Conservation (phyloP, 441 rosid genomes). For the Raphanus hybrid region DNA sequence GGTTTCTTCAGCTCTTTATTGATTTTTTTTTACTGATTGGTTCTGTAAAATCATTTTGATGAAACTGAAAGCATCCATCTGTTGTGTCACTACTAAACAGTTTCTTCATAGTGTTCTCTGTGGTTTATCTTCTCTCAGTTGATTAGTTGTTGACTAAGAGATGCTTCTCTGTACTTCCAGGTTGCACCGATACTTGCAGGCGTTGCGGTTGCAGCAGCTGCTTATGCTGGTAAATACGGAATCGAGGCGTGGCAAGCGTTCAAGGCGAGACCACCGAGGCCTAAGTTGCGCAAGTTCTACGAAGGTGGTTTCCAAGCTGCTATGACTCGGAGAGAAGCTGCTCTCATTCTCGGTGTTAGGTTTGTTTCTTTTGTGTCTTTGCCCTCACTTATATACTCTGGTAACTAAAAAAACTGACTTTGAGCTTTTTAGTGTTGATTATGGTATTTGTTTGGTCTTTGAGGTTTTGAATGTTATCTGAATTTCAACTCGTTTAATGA, state of each 20-base stretch:
- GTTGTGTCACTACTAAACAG: too few relatives aligned
- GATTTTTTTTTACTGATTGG: not conserved
- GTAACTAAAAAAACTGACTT: not conserved
- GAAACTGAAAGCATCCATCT: not conserved
- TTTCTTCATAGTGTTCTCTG: not conserved
- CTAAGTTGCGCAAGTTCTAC: conserved; percentile 56
- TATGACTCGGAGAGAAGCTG: conserved; percentile 72
- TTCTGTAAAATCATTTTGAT: conserved; percentile 7
- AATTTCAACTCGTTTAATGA: too few relatives aligned
- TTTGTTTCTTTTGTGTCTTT: conserved; percentile 29
- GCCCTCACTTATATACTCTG: not conserved
- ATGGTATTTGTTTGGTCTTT: too few relatives aligned
- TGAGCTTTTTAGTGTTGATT: too few relatives aligned
- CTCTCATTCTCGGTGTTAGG: conserved; percentile 76
- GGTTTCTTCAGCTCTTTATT: not conserved
- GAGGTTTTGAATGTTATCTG: too few relatives aligned
- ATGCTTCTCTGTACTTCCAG: conserved; percentile 25
- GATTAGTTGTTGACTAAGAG: not conserved
- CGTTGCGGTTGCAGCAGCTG: conserved; percentile 66
- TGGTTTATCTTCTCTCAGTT: not conserved
- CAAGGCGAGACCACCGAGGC: conserved; percentile 63
- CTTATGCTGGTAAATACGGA: conserved; percentile 69
- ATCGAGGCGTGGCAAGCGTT: conserved; percentile 69
- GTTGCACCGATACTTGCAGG: conserved; percentile 63
- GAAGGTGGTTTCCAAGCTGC: conserved; percentile 70